Conservation (phyloP, 2,329 filamentous ascomycete species). For the Hyphodiscus sp. region DNA sequence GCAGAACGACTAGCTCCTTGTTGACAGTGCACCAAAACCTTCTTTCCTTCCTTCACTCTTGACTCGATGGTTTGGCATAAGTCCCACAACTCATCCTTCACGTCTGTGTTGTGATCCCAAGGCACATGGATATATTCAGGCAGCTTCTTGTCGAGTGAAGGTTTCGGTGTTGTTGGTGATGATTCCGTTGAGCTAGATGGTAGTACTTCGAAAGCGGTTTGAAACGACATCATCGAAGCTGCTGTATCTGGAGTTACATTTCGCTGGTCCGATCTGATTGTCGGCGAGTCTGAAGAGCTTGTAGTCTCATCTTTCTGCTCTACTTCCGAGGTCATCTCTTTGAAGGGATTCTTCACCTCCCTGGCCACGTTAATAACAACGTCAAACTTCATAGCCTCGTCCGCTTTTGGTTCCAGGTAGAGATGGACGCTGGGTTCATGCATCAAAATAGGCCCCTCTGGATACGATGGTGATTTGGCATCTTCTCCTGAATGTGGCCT, state of each 20-base stretch:
- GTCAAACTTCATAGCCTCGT: constrained; percentile 72
- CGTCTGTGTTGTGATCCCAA: constrained; percentile 86
- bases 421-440: constrained; percentile 73
- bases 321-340: constrained; percentile 30
- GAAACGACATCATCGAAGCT: constrained; percentile 49
- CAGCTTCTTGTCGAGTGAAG: constrained; percentile 38
- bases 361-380: constrained; percentile 80
- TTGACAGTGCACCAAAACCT: constrained; percentile 77
- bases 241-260: constrained; percentile 43
- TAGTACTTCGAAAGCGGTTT: constrained; percentile 55
- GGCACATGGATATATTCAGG: constrained; percentile 84
- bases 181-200: constrained; percentile 27
- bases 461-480: constrained; percentile 76
- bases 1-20: constrained; percentile 81
- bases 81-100: constrained; percentile 67
- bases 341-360: constrained; percentile 74
- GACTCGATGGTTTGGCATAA: constrained; percentile 73
- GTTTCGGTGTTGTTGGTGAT: constrained; percentile 51
- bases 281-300: constrained; percentile 25
- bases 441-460: constrained; percentile 74
- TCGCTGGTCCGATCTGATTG: constrained; percentile 3
- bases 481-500: constrained; percentile 70
- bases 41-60: constrained; percentile 65
- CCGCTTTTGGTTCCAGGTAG: constrained; percentile 72
- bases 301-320: constrained; percentile 23